phyloP scores from a whole-genome alignment of 1,139 yeast genomes.

The Suhomyces maxii region DNA sequence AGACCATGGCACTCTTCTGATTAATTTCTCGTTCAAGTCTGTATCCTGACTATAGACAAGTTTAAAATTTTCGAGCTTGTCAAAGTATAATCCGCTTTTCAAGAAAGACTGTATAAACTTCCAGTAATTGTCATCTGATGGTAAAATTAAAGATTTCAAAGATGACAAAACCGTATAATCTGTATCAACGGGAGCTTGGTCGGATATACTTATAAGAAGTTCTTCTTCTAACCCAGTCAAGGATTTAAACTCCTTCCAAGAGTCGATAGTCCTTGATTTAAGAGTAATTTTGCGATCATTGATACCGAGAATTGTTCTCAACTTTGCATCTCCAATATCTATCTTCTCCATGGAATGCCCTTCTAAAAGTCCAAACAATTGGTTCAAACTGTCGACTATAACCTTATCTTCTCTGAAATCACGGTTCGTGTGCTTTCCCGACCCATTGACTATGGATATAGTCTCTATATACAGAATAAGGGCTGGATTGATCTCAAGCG shows the following conservation, averaged over 20 bases:
- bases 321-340: conserved; percentile 15
- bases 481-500: conserved; percentile 30
- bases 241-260: neutral
- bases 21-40: conserved; percentile 7
- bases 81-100: conserved; percentile 1
- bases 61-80: conserved; percentile 18
- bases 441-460: conserved; percentile 19
- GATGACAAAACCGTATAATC: neutral
- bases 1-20: conserved; percentile 18
- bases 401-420: conserved; percentile 7
- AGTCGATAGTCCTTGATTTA: conserved; percentile 3
- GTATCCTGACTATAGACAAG: conserved; percentile 15
- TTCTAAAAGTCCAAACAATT: conserved; percentile 9
- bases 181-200: neutral
- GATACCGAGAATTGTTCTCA: conserved; percentile 12
- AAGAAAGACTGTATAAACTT: conserved; percentile 13
- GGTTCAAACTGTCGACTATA: conserved; percentile 11
- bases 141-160: conserved; percentile 17
- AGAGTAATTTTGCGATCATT: neutral
- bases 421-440: conserved; percentile 1
- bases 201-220: neutral
- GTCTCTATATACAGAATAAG: conserved; percentile 25
- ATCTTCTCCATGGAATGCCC: conserved; percentile 14
- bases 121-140: conserved; percentile 19
- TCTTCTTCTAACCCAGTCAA: neutral